Evolutionary conservation across 352 stramenopile species (phyloP), one percentile per base, ranked within the genome.

Genomic region (Phytophthora sp.): DNA sequence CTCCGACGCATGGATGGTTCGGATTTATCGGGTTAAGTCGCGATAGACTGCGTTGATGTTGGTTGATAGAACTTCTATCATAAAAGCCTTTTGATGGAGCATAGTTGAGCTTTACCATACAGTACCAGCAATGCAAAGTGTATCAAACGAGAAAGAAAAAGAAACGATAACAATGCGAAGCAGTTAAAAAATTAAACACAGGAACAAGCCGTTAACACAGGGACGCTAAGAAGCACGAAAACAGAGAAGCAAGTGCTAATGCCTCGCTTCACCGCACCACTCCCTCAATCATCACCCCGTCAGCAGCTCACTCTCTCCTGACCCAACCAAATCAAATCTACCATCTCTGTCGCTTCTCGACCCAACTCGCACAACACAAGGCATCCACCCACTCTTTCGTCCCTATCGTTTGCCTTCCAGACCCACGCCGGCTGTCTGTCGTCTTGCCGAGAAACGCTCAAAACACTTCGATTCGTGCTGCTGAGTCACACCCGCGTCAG

Each of bases 1-100:
- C 10, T 96, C 85, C 12, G 83, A 97, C 31, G 82, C 88, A 42
- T 98, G 94, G 92, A 97, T 97, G 43, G 89, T 98, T 34, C 87
- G 95, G 37, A 98, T 98, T 72, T 98, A 87, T 62, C 76, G 72
- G 4, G 73, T 92, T 27, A 92, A 89, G 50, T 67, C 49, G 13
- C 52, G 66, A 31, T 79, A 90, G 43, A 72, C 52, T 17, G 51
- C 24, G 24, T 34, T 18, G 54, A 44, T 44, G 48, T 62, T 54
- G 52, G 12, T 23, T 60, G 35, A 24, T 35, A 17, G 39, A n/a
- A n/a, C n/a, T n/a, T n/a, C n/a, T n/a, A n/a, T n/a, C n/a, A n/a
- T n/a, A n/a, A n/a, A n/a, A n/a, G n/a, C n/a, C n/a, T n/a, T n/a
- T n/a, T n/a, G n/a, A n/a, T n/a, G n/a, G n/a, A n/a, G n/a, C n/a